phyloP scores from a whole-genome alignment of 768 basidiomycete species.

The Suillus luteus region DNA sequence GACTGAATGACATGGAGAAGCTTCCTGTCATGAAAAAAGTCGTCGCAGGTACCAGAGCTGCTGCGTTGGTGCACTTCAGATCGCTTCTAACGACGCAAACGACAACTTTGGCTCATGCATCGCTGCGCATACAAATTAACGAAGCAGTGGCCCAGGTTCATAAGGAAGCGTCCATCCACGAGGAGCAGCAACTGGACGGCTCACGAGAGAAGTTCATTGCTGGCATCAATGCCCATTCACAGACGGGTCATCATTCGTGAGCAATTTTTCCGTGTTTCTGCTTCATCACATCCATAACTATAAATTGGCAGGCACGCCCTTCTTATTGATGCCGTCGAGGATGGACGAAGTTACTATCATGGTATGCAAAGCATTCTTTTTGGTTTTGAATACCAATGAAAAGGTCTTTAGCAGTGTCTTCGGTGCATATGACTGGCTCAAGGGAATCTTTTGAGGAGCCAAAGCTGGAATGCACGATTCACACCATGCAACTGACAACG shows the following conservation, averaged over 20 bases:
- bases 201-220: constrained; percentile 23
- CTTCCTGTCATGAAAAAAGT: constrained; percentile 8
- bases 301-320: constrained; percentile 11
- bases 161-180: constrained; percentile 8
- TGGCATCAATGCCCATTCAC: constrained; percentile 21
- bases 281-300: not conserved
- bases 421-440: constrained; percentile 18
- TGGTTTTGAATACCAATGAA: not conserved
- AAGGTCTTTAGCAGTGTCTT: not conserved
- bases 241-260: constrained; percentile 13
- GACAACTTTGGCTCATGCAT: constrained; percentile 3
- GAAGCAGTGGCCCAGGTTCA: constrained; percentile 3
- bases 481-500: constrained; percentile 29
- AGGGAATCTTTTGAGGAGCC: constrained; percentile 25
- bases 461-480: constrained; percentile 21
- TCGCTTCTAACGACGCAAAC: not conserved
- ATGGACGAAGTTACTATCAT: not conserved
- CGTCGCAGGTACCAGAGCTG: constrained; percentile 4
- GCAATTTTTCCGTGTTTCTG: not conserved
- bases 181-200: constrained; percentile 14
- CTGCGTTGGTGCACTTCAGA: not conserved
- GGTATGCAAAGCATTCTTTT: not conserved
- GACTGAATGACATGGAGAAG: constrained; percentile 10
- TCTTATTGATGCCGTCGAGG: constrained; percentile 10
- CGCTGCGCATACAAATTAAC: constrained; percentile 16